Evolutionary conservation across 441 rosid genomes (phyloP).

Genomic region (Aleurites moluccanus): DNA sequence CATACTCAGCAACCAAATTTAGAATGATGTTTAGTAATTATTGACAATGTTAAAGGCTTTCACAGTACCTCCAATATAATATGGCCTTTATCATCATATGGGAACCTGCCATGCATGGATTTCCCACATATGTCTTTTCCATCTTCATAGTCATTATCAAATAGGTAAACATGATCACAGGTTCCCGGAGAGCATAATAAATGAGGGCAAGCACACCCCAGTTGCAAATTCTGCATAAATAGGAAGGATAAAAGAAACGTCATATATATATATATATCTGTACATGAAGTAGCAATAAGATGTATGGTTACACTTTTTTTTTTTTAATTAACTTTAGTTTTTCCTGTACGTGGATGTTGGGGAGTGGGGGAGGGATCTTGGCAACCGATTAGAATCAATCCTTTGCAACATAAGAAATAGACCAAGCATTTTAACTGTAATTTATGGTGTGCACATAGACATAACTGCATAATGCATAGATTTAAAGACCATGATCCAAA

Average conservation of each 20-base stretch:
- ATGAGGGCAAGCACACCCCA: constrained; percentile 73
- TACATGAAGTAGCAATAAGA: not conserved
- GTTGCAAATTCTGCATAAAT: constrained; percentile 60
- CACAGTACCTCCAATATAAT: constrained; percentile 78
- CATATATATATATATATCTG: not conserved
- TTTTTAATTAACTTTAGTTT: not conserved
- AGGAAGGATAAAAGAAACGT: not conserved
- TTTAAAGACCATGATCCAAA: not conserved
- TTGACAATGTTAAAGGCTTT: not conserved
- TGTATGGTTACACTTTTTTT: not conserved
- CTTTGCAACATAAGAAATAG: not conserved
- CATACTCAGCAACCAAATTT: not conserved
- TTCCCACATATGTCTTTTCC: constrained; percentile 85
- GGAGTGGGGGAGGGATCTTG: not conserved
- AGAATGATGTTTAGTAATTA: not conserved
- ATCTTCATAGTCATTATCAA: constrained; percentile 85
- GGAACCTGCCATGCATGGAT: constrained; percentile 74
- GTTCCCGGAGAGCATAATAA: constrained; percentile 63
- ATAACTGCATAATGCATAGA: not conserved
- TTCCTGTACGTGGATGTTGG: not conserved
- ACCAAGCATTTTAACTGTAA: not conserved
- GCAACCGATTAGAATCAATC: not conserved
- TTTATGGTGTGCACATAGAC: not conserved
- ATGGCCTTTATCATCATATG: constrained; percentile 78
- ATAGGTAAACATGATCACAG: constrained; percentile 95